A percentile compares a stretch with the other conserved stretches of the same genome.
phyloP scores from a whole-genome alignment of 2,329 filamentous ascomycete species.

The Zopfia rhizophila region DNA sequence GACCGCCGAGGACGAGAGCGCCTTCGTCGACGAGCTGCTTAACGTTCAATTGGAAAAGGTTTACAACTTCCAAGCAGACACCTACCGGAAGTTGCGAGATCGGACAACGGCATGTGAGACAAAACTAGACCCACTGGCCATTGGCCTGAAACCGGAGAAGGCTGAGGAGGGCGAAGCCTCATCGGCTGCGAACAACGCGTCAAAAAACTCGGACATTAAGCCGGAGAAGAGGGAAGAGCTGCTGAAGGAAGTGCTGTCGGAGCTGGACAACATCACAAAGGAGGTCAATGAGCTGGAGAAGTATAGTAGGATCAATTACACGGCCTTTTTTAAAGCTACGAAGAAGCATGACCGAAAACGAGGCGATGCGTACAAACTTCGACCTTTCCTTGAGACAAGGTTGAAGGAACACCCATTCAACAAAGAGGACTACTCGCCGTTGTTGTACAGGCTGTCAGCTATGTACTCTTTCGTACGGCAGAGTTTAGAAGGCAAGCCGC shows the following conservation, averaged over 20 bases:
- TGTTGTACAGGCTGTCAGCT: slow-evolving; percentile 87
- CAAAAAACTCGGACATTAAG: slow-evolving; percentile 37
- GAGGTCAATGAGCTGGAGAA: slow-evolving; percentile 94
- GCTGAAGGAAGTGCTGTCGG: slow-evolving; percentile 76
- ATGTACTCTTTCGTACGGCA: slow-evolving; percentile 97
- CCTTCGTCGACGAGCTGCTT: slow-evolving; percentile 93
- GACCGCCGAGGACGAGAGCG: slow-evolving; percentile 94
- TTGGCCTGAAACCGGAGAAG: slow-evolving; percentile 41
- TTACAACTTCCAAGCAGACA: slow-evolving; percentile 84
- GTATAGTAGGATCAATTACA: slow-evolving; percentile 97
- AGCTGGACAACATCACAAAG: slow-evolving; percentile 88
- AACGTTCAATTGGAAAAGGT: slow-evolving; percentile 97
- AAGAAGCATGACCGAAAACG: slow-evolving; percentile 99
- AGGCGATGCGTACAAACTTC: slow-evolving; percentile 85
- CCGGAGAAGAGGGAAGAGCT: slow-evolving; percentile 60
- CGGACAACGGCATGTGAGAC: slow-evolving; percentile 76
- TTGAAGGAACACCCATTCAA: slow-evolving; percentile 92
- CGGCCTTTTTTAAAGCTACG: slow-evolving; percentile 95
- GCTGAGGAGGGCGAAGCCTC: slow-evolving; percentile 32
- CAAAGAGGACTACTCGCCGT: slow-evolving; percentile 89
- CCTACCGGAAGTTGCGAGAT: slow-evolving; percentile 83
- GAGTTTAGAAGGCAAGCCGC: slow-evolving; percentile 72
- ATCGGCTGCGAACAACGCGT: slow-evolving; percentile 27
- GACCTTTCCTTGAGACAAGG: slow-evolving; percentile 90
- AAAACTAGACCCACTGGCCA: slow-evolving; percentile 69